A percentile compares a stretch with the other conserved stretches of the same genome.
phyloP scores from a whole-genome alignment of 2,329 filamentous ascomycete species.

The Calonectria montana region DNA sequence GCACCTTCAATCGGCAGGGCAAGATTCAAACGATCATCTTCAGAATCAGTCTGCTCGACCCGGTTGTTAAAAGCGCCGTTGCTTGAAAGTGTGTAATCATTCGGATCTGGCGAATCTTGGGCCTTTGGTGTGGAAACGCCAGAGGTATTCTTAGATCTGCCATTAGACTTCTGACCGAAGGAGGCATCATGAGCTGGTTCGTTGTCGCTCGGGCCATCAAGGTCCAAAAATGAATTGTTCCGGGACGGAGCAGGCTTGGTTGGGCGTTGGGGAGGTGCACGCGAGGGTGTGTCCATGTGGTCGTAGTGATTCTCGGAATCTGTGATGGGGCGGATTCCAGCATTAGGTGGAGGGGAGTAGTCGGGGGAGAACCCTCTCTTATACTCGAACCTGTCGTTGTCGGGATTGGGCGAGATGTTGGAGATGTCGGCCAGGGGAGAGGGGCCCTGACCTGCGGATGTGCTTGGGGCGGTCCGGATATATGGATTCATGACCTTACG shows the following conservation, averaged over 20 bases:
- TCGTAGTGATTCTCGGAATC: conserved; percentile 49
- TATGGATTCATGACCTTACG: conserved; percentile 91
- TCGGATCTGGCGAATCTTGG: conserved; percentile 27
- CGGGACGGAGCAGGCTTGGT: conserved; percentile 46
- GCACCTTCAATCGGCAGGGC: conserved; percentile 57
- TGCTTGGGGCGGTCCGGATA: conserved; percentile 56
- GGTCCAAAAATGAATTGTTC: conserved; percentile 62
- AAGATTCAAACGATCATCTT: conserved; percentile 52
- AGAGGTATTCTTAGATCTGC: conserved; percentile 23
- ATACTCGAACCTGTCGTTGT: conserved; percentile 46
- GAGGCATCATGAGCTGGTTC: conserved; percentile 50
- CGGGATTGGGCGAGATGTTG: conserved; percentile 36
- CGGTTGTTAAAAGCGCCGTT: conserved; percentile 38
- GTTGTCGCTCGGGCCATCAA: conserved; percentile 61
- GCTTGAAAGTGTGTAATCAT: conserved; percentile 44
- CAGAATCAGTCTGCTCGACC: conserved; percentile 44
- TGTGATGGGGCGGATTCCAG: conserved; percentile 75
- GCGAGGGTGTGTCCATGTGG: conserved; percentile 49
- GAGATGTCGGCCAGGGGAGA: conserved; percentile 40
- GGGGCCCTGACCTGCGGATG: conserved; percentile 41
- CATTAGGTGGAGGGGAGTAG: conserved; percentile 78
- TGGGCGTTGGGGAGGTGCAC: conserved; percentile 47
- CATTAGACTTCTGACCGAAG: conserved; percentile 24
- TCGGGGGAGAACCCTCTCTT: conserved; percentile 78
- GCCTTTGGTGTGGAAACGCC: background rate